These are phyloP conservation scores for Cytauxzoon felis DNA, from an alignment of 169 alveolate genomes.

Conservation along the genomic window DNA sequence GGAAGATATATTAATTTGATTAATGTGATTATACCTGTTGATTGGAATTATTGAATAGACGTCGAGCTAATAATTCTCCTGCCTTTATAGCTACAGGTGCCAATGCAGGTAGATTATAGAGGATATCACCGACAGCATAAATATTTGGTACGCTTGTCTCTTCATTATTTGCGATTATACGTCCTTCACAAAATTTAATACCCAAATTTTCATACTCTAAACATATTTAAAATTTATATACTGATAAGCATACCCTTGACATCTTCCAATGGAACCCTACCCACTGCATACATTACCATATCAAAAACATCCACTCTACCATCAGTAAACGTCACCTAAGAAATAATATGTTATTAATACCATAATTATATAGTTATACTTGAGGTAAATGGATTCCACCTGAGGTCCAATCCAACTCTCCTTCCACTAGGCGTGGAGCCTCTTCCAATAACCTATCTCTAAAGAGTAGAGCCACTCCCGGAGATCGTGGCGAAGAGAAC, in stretches of 20 bases:
- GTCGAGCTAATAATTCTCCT: conserved; percentile 91
- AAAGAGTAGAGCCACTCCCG: too few species aligned
- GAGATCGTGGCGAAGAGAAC: too few species aligned
- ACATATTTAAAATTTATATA: neutral
- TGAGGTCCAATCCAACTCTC: too few species aligned
- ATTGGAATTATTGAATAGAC: conserved; percentile 84
- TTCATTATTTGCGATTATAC: conserved; percentile 84
- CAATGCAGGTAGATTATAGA: conserved; percentile 89
- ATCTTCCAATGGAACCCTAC: conserved; percentile 89
- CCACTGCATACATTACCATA: conserved; percentile 95
- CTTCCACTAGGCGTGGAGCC: too few species aligned
- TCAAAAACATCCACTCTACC: conserved; percentile 82
- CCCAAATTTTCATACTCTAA: conserved; percentile 47
- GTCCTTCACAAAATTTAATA: conserved; percentile 69
- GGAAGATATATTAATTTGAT: neutral
- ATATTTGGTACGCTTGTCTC: conserved; percentile 84
- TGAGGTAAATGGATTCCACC: too few species aligned
- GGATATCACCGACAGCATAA: conserved; percentile 94
- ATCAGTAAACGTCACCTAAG: conserved; percentile 70
- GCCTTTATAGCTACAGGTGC: conserved; percentile 98
- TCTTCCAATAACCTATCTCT: too few species aligned
- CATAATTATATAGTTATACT: too few species aligned
- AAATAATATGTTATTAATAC: conserved; percentile 9
- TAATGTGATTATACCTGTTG: conserved; percentile 46
- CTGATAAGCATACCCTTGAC: conserved; percentile 61